phyloP scores from a whole-genome alignment of 257 asterid species.

The Datura wrightii region DNA sequence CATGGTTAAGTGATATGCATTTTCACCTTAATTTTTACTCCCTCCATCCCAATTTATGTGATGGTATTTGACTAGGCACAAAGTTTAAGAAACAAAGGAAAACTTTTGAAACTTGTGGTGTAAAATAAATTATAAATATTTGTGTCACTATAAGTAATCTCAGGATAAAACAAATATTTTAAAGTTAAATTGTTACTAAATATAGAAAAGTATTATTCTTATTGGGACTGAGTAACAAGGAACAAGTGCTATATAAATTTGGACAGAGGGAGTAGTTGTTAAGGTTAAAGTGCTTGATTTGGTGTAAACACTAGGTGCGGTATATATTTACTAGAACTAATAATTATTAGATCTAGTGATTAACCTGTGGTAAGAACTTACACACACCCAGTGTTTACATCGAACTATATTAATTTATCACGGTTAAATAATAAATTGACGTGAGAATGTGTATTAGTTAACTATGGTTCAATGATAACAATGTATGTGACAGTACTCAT shows the following conservation, averaged over 20 bases:
- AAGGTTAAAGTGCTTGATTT: constrained; percentile 10
- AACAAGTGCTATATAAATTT: no score
- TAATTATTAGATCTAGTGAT: neutral
- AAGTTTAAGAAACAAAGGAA: no score
- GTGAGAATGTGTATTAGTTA: constrained; percentile 14
- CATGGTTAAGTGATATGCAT: neutral
- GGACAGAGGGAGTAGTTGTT: neutral
- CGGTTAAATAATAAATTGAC: neutral
- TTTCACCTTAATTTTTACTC: neutral
- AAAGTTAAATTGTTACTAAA: no score
- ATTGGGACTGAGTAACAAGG: no score
- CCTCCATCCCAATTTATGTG: no score
- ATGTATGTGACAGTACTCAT: neutral
- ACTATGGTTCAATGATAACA: neutral
- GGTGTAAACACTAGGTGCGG: neutral
- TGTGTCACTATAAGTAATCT: no score
- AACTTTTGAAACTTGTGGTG: no score
- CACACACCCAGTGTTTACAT: neutral
- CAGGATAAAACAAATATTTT: no score
- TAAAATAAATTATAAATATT: no score
- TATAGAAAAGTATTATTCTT: no score
- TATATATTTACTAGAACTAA: neutral
- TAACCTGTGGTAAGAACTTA: neutral
- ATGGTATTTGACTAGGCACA: no score
- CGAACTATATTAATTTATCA: neutral